Base-by-base conservation (phyloP, 306 rosid genomes). In the Vigna radiata region DNA sequence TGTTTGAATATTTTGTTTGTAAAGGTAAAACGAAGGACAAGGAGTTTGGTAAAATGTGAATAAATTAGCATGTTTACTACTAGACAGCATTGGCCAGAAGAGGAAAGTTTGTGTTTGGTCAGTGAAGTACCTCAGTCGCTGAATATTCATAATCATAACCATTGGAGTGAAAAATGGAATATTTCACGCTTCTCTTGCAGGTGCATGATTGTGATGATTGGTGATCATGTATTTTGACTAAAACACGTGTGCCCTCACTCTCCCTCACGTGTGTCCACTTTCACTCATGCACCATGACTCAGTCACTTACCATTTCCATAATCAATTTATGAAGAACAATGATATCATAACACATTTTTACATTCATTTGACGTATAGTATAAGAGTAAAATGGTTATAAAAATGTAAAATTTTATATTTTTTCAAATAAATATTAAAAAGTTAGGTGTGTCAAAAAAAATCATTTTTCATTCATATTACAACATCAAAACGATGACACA, bases 181-280 rank as follows among this genome's bases (percentile, higher is more conserved):
- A 7, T 76, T 83, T 69, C 85, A 74, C 65, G 18, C 84, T 68
- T 77, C 61, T 37, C 33, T 72, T 56, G 73, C 75, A 69, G 80
- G 73, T 72, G 82, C 80, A 68, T 60, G 56, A 72, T 77, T 81
- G 79, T 79, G 79, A 86, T 88, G 54, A 82, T 86, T 86, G 80
- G 66, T 44, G 53, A 72, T 88, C 18, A 77, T 72, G 44, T 75
- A 70, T 74, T 62, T 86, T 78, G 86, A 78, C 84, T 48, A 41
- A 33, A 69, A 76, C 86, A 82, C 86, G 89, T 84, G 87, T 84
- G 78, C 66, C 36, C 23, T 53, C 41, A 47, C 6, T 74, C 17
- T 29, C 21, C 55, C 72, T 54, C 74, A 36, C 75, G 71, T 76
- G 87, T 53, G 41, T 68, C 67, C 50, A 74, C 6, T 18, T 76